A percentile compares a stretch with the other conserved stretches of the same genome.
These are phyloP conservation scores for Enterocytospora artemiae DNA, from an alignment of 371 early-diverging fungal genomes.

Conservation along the genomic window DNA sequence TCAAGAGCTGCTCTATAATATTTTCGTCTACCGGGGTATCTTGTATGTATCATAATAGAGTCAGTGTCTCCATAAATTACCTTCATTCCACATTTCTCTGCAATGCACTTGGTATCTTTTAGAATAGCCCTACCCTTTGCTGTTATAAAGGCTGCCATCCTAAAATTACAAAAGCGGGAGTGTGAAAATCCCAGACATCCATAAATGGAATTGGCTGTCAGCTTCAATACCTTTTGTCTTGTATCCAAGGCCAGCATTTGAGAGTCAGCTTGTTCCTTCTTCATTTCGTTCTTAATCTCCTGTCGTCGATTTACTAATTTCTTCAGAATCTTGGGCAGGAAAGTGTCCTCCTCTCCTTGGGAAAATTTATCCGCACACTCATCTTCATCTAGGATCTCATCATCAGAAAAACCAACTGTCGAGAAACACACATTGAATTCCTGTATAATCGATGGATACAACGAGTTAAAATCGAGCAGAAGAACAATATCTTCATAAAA, in stretches of 20 bases:
- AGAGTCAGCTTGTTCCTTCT: slow-evolving; percentile 59
- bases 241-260: slow-evolving; percentile 68
- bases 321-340: slow-evolving; percentile 76
- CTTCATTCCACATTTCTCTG: slow-evolving; percentile 56
- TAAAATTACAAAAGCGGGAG: slow-evolving; percentile 92
- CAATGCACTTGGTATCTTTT: slow-evolving; percentile 77
- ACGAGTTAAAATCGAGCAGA: slow-evolving; percentile 93
- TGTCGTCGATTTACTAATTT: slow-evolving; percentile 77
- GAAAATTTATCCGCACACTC: slow-evolving; percentile 58
- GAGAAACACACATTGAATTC: slow-evolving; percentile 99
- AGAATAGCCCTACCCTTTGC: slow-evolving; percentile 89
- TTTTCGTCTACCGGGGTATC: slow-evolving; percentile 62
- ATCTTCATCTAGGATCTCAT: neutral
- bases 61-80: slow-evolving; percentile 99
- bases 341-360: slow-evolving; percentile 15
- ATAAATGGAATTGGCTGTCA: slow-evolving; percentile 98
- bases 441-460: slow-evolving; percentile 99
- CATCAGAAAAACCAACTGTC: slow-evolving; percentile 65
- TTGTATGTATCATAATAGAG: slow-evolving; percentile 95
- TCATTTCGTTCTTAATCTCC: slow-evolving; percentile 78
- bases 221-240: slow-evolving; percentile 86
- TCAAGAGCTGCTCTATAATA: slow-evolving; percentile 62
- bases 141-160: slow-evolving; percentile 90
- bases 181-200: slow-evolving; percentile 90
- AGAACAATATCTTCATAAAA: slow-evolving; percentile 87